Evolutionary conservation across 345 rosid species (phyloP).

Genomic region (Camelina laxa): DNA sequence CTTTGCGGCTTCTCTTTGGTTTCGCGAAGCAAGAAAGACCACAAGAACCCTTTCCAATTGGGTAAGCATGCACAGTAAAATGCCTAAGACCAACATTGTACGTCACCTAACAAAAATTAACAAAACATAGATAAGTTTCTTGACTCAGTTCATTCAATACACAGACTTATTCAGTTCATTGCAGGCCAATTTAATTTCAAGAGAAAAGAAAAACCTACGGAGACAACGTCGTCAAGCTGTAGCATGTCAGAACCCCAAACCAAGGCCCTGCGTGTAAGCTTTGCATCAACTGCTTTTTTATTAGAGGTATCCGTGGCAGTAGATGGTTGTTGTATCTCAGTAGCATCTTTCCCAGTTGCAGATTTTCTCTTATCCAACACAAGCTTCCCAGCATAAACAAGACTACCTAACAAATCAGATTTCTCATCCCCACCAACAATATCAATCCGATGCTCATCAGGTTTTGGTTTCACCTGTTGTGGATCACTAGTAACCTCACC

Average conservation of each 20-base stretch:
- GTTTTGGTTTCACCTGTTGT: slow-evolving; percentile 50
- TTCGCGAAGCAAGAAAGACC: slow-evolving; percentile 78
- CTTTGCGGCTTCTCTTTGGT: slow-evolving; percentile 78
- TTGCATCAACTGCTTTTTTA: slow-evolving; percentile 66
- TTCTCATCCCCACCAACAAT: slow-evolving; percentile 87
- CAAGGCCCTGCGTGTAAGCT: slow-evolving; percentile 83
- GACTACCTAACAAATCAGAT: slow-evolving; percentile 80
- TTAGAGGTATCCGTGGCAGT: slow-evolving; percentile 51
- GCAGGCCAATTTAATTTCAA: slow-evolving; percentile 1
- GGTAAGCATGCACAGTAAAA: slow-evolving; percentile 91
- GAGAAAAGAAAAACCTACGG: slow-evolving; percentile 51
- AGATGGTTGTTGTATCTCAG: slow-evolving; percentile 49
- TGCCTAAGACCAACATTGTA: slow-evolving; percentile 84
- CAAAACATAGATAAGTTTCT: slow-evolving; percentile 28
- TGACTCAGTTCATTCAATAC: not conserved
- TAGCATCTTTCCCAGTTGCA: slow-evolving; percentile 43
- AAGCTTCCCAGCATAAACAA: slow-evolving; percentile 78
- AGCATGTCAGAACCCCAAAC: slow-evolving; percentile 83
- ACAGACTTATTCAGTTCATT: not conserved
- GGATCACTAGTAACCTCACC: slow-evolving; percentile 48
- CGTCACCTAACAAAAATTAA: slow-evolving; percentile 61
- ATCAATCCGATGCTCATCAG: slow-evolving; percentile 73
- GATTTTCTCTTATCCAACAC: slow-evolving; percentile 69
- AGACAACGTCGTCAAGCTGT: slow-evolving; percentile 74
- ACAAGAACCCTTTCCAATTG: slow-evolving; percentile 63